Evolutionary conservation across 2,329 filamentous ascomycete genomes (phyloP).

Genomic region (Fusarium brachygibbosum): DNA sequence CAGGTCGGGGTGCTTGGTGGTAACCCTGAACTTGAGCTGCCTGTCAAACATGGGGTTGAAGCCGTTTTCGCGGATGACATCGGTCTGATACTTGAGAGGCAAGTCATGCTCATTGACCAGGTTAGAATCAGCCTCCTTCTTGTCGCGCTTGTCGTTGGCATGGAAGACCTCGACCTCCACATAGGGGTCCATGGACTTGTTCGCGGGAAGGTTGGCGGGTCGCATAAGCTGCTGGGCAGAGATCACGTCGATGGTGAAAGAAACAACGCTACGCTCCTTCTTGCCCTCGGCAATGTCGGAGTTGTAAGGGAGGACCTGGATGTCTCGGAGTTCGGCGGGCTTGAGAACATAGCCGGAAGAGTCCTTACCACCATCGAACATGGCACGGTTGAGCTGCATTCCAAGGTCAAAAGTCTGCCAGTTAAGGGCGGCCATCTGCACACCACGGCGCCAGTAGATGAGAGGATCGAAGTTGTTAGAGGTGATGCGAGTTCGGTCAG

Average conservation of each 20-base stretch:
- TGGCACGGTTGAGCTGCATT: constrained; percentile 96
- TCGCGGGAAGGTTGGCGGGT: constrained; percentile 77
- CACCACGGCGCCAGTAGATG: constrained; percentile 92
- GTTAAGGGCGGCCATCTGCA: constrained; percentile 97
- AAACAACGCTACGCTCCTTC: constrained; percentile 83
- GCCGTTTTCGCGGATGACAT: constrained; percentile 86
- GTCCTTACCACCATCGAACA: constrained; percentile 93
- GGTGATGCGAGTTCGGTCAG: constrained; percentile 81
- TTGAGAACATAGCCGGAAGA: constrained; percentile 94
- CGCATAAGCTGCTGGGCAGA: constrained; percentile 96
- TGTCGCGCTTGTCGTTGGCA: constrained; percentile 92
- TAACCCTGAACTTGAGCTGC: constrained; percentile 82
- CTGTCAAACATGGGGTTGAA: constrained; percentile 93
- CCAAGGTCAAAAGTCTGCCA: constrained; percentile 98
- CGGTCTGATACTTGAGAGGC: constrained; percentile 83
- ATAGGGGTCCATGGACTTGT: constrained; percentile 87
- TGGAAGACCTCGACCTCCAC: constrained; percentile 96
- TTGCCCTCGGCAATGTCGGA: constrained; percentile 69
- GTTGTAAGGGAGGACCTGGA: constrained; percentile 69
- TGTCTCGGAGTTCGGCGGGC: constrained; percentile 84
- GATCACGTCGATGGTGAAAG: constrained; percentile 88
- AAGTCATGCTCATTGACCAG: constrained; percentile 61
- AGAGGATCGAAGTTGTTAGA: constrained; percentile 97
- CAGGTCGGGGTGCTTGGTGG: constrained; percentile 93
- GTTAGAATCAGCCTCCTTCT: constrained; percentile 78